phyloP scores from a whole-genome alignment of 176 grass and related monocot species.

The Avena insularis region DNA sequence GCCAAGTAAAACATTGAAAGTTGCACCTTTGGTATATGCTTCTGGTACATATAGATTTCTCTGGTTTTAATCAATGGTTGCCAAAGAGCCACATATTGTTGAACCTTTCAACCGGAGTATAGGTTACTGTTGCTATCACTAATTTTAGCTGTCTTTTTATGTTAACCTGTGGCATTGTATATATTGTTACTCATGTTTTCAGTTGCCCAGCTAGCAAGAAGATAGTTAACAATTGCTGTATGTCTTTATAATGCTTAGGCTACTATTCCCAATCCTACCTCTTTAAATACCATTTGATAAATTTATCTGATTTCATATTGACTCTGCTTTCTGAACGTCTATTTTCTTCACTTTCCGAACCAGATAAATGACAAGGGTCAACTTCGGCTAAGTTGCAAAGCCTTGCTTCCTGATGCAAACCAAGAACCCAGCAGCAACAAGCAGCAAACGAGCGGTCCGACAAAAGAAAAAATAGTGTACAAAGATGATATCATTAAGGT shows the following conservation, averaged over 20 bases:
- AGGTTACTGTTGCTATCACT: background rate
- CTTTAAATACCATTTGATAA: slow-evolving; percentile 24
- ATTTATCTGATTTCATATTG: slow-evolving; percentile 16
- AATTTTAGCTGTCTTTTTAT: slow-evolving; percentile 7
- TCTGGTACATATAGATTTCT: background rate
- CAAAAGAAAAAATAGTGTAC: slow-evolving; percentile 63
- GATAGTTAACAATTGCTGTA: background rate
- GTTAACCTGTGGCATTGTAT: background rate
- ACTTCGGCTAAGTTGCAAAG: slow-evolving; percentile 84
- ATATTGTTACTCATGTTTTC: background rate
- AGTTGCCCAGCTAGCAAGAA: background rate
- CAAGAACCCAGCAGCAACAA: slow-evolving; percentile 56
- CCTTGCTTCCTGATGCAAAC: slow-evolving; percentile 72
- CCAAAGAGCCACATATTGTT: background rate
- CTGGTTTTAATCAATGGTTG: background rate
- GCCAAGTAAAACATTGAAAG: background rate
- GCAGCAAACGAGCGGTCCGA: slow-evolving; percentile 43
- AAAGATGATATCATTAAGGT: slow-evolving; percentile 54
- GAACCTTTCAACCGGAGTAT: background rate
- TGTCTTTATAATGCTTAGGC: slow-evolving; percentile 19
- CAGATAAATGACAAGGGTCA: slow-evolving; percentile 98
- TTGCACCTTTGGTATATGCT: slow-evolving; percentile 28
- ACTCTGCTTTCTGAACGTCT: slow-evolving; percentile 30
- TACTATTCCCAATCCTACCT: background rate
- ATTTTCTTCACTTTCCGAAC: slow-evolving; percentile 30